Evolutionary conservation across 306 rosid genomes (phyloP), one percentile per base, ranked within the genome.

Genomic region (Cicer arietinum): DNA sequence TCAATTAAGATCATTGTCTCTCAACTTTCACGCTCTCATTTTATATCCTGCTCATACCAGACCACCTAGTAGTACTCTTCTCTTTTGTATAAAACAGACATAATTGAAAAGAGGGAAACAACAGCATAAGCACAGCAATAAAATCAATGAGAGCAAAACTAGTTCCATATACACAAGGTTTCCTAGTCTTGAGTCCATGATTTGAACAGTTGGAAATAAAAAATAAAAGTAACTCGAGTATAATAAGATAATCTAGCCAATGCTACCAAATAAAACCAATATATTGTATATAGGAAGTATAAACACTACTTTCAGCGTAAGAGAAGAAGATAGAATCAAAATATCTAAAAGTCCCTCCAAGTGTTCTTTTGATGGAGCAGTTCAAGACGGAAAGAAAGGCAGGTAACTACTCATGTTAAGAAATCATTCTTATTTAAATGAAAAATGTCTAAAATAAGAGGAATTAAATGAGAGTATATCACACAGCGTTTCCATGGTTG

Each of bases 1-100:
- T 51, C 74, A 69, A 39, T 69, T 61, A 69, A 52, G 45, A 61
- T 61, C 10, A 7, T 37, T 13, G 18, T 37, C 67, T 61, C 67
- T 61, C 11, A 22, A 1, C 11, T 37, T 61, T n/a, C 67, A 61
- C 11, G 20, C 11, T 61, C 20, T 35, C 10, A 7, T 6, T 6
- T 12, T 7, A 13, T 56, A 56, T 17, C 62, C 37, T 10, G 3
- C 6, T 20, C 61, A 17, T 52, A n/a, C 58, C 25, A n/a, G 58
- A 43, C 53, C 71, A 65, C 71, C 53, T 16, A 45, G 18, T 30
- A 25, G 58, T 8, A 48, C 30, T 68, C 46, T 30, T 67, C 5
- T 42, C 17, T 48, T 13, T 48, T 12, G 17, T 48, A 5, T 48
- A 13, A 48, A 48, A 48, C 53, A 6, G 14, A 50, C 56, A 50